These are phyloP conservation scores for Nicotiana benthamiana DNA, from an alignment of 257 asterid genomes.

Conservation along the genomic window DNA sequence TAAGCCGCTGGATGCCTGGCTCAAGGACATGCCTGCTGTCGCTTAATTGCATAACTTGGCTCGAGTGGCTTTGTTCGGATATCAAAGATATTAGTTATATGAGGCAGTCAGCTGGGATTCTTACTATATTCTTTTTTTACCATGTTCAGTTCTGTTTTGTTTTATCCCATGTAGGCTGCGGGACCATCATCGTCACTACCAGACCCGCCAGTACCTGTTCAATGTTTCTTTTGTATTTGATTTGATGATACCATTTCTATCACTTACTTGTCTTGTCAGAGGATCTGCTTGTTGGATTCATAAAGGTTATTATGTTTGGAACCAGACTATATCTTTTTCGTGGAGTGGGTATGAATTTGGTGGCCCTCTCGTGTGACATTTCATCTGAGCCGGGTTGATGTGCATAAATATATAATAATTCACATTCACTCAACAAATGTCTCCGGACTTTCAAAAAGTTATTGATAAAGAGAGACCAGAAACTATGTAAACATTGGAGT, in stretches of 20 bases:
- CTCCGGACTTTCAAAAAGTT: no score
- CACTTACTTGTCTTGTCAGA: not conserved
- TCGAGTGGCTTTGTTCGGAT: not conserved
- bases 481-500: no score
- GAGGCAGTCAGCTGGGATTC: conserved; percentile 5
- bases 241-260: not conserved
- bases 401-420: no score
- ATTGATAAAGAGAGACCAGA: no score
- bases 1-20: conserved; percentile 69
- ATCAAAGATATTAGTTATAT: not conserved
- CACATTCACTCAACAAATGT: no score
- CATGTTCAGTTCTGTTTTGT: not conserved
- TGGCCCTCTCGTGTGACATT: not conserved
- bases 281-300: not conserved
- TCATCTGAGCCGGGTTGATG: no score
- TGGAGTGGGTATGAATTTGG: not conserved
- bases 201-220: not conserved
- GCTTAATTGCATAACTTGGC: conserved; percentile 22
- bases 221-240: not conserved
- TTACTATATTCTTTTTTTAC: not conserved
- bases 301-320: not conserved
- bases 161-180: not conserved
- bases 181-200: not conserved
- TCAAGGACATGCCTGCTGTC: conserved; percentile 73
- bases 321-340: not conserved